Evolutionary conservation across 148 eudicot species (phyloP).

Genomic region (Chenopodium formosanum): DNA sequence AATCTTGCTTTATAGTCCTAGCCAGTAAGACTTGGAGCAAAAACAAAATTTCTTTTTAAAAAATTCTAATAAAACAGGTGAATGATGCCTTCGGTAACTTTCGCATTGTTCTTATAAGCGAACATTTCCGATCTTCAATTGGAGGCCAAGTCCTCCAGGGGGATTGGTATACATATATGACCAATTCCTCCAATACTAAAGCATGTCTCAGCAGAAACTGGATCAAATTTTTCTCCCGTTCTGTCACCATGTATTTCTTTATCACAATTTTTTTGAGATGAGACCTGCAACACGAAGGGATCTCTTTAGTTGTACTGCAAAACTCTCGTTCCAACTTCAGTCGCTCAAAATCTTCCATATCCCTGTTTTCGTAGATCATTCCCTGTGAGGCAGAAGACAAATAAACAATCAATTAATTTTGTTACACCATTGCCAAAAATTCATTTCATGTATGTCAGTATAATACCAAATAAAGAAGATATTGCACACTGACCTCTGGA

Average conservation of each 20-base stretch:
- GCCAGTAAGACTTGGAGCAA: too few species aligned
- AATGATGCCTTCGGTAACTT: constrained; percentile 11
- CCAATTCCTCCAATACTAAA: not conserved
- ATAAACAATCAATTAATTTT: too few species aligned
- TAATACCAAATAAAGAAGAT: not conserved
- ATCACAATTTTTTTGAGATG: constrained; percentile 12
- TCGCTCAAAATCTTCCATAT: too few species aligned
- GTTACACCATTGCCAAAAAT: too few species aligned
- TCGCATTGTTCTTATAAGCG: not conserved
- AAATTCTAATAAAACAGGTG: not conserved
- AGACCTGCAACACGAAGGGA: not conserved
- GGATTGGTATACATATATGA: not conserved
- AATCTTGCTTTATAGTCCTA: too few species aligned
- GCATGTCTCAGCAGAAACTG: constrained; percentile 12
- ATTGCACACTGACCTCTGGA: not conserved
- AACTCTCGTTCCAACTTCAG: not conserved
- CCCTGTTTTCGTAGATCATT: too few species aligned
- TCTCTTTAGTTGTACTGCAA: not conserved
- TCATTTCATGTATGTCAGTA: not conserved
- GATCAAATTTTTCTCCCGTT: not conserved
- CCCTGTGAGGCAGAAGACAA: too few species aligned
- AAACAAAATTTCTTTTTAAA: not conserved
- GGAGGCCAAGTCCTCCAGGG: not conserved
- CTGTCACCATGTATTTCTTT: not conserved
- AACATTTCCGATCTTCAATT: not conserved